Percentiles rank a stretch among this genome's conserved stretches.
Evolutionary conservation across 2,329 filamentous ascomycete species (phyloP).

Genomic region (Raffaelea ambrosiae): DNA sequence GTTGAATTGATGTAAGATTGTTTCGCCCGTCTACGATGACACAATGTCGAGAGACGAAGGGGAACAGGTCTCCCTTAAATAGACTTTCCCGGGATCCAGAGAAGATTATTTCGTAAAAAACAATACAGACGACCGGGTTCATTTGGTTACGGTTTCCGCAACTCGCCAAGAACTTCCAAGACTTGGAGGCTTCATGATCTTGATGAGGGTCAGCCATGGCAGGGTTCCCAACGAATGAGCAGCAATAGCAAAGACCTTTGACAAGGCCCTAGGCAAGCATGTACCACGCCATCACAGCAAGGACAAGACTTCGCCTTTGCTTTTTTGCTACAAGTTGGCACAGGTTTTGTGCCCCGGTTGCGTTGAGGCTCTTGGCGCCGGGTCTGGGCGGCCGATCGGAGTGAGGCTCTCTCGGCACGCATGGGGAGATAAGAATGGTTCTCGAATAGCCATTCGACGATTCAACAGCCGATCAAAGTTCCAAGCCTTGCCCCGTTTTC

Average conservation of each 20-base stretch:
- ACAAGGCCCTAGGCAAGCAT: neutral
- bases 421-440: neutral
- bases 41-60: no score
- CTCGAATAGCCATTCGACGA: neutral
- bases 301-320: neutral
- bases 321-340: neutral
- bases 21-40: no score
- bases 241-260: neutral
- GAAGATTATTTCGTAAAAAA: no score
- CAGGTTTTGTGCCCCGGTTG: neutral
- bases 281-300: neutral
- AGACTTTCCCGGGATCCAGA: neutral
- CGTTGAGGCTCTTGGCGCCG: neutral
- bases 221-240: neutral
- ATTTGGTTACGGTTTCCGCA: neutral
- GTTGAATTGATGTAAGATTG: no score
- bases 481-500: no score
- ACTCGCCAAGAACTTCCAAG: neutral
- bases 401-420: no score
- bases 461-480: no score
- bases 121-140: no score
- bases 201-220: neutral
- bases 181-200: neutral
- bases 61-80: neutral
- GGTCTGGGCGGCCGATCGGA: neutral